Percentiles rank a stretch among this genome's conserved stretches.
Conservation (phyloP, 208 protist genomes). For the Wallacemonas sp. region DNA sequence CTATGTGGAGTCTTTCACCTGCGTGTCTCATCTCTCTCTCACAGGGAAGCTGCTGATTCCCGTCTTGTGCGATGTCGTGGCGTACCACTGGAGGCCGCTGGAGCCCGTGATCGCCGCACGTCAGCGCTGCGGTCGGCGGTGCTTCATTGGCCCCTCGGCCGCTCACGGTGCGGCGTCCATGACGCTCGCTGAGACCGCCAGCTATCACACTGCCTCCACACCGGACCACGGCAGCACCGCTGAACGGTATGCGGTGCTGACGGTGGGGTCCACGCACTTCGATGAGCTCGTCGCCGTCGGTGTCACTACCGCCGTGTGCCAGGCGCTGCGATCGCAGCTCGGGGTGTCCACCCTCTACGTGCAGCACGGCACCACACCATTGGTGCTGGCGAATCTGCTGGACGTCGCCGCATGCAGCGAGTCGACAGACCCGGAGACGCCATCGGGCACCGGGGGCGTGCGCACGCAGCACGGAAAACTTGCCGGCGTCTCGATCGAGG, state of each 20-base stretch:
- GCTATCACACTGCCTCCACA: not conserved
- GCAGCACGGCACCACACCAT: conserved; percentile 62
- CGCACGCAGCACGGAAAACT: conserved; percentile 12
- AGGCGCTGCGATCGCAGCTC: conserved; percentile 28
- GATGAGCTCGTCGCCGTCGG: conserved; percentile 53
- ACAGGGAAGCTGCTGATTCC: conserved; percentile 70
- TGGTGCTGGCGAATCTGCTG: not conserved
- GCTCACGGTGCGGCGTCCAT: not conserved
- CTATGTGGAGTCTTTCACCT: conserved; percentile 92
- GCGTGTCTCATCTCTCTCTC: conserved; percentile 77
- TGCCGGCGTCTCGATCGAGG: conserved; percentile 52
- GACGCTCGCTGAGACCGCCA: not conserved
- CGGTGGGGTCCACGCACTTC: conserved; percentile 88
- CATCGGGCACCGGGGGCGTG: not conserved
- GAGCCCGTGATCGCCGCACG: conserved; percentile 20
- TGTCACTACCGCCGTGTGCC: conserved; percentile 34
- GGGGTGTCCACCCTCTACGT: conserved; percentile 62
- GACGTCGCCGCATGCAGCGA: not conserved
- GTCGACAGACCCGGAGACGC: not conserved
- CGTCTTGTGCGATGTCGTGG: conserved; percentile 69
- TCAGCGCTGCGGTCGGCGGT: conserved; percentile 24
- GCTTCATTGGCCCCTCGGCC: conserved; percentile 26
- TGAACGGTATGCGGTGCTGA: conserved; percentile 70
- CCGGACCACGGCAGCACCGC: not conserved
- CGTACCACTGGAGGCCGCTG: conserved; percentile 76